phyloP scores from a whole-genome alignment of 1,284 basidiomycete species.

The Cerrena zonata region DNA sequence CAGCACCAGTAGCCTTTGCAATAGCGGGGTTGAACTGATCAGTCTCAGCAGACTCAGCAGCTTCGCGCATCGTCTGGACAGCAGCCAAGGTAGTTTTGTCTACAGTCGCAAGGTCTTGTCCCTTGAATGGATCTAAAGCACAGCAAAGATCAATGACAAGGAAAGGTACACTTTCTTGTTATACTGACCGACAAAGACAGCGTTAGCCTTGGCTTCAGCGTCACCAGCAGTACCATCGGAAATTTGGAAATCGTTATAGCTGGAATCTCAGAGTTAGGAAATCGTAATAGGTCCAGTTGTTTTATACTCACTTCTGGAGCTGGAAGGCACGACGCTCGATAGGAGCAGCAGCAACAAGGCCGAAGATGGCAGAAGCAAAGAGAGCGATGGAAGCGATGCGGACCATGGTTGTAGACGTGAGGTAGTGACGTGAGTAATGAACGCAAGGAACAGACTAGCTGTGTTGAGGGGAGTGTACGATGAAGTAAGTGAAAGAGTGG shows the following conservation, averaged over 20 bases:
- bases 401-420: neutral
- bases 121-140: slow-evolving; percentile 35
- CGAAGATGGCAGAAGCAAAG: neutral
- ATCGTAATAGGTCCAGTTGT: neutral
- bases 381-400: neutral
- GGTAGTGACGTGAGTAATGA: no score
- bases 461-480: no score
- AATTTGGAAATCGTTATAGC: slow-evolving; percentile 43
- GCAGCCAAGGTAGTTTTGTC: slow-evolving; percentile 24
- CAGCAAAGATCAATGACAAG: slow-evolving; percentile 20
- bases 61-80: slow-evolving; percentile 40
- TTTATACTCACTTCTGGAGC: neutral
- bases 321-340: neutral
- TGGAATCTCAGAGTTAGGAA: slow-evolving; percentile 11
- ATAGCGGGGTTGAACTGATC: slow-evolving; percentile 40
- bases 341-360: neutral
- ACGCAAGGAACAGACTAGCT: no score
- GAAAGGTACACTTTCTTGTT: slow-evolving; percentile 6
- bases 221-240: slow-evolving; percentile 39
- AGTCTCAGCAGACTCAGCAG: slow-evolving; percentile 42
- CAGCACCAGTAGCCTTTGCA: slow-evolving; percentile 34
- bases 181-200: slow-evolving; percentile 37
- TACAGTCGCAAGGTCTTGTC: slow-evolving; percentile 33
- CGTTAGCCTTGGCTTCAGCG: slow-evolving; percentile 36
- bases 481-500: no score